Percentiles rank a stretch among this genome's conserved stretches.
phyloP scores from a whole-genome alignment of 78 protist species.

The Cavenderia fasciculata region DNA sequence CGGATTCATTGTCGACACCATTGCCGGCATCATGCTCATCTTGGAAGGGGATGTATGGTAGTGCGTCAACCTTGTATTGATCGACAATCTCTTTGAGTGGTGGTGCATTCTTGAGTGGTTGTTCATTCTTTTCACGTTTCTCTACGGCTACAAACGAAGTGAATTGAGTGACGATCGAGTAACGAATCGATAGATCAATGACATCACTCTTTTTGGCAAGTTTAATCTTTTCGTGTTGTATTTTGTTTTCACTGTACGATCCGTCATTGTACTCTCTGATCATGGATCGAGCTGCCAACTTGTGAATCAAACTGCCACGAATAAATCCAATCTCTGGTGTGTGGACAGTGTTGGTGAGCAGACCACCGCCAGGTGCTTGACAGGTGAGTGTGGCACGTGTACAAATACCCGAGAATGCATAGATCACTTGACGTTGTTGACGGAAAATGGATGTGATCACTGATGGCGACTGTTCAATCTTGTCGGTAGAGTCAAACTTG shows the following conservation, averaged over 20 bases:
- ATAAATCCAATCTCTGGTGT: conserved; percentile 74
- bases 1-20: conserved; percentile 8
- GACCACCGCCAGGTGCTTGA: conserved; percentile 77
- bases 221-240: conserved; percentile 61
- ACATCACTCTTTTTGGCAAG: conserved; percentile 28
- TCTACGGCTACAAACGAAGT: conserved; percentile 73
- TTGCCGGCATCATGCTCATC: background rate
- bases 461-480: conserved; percentile 34
- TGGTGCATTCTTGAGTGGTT: background rate
- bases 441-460: conserved; percentile 42
- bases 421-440: conserved; percentile 51
- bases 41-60: conserved; percentile 30
- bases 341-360: conserved; percentile 35
- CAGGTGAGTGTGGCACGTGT: conserved; percentile 51
- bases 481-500: conserved; percentile 41
- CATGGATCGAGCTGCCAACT: conserved; percentile 76
- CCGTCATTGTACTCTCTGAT: conserved; percentile 79
- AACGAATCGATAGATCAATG: conserved; percentile 21
- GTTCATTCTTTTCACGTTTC: conserved; percentile 34
- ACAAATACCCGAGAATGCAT: conserved; percentile 60
- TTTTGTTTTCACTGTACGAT: conserved; percentile 8
- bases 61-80: conserved; percentile 6
- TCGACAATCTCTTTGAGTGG: conserved; percentile 8
- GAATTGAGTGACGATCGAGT: conserved; percentile 48
- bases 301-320: conserved; percentile 48